These are phyloP conservation scores for Porogramme epimiltina DNA, from an alignment of 1,284 basidiomycete species.

Conservation along the genomic window DNA sequence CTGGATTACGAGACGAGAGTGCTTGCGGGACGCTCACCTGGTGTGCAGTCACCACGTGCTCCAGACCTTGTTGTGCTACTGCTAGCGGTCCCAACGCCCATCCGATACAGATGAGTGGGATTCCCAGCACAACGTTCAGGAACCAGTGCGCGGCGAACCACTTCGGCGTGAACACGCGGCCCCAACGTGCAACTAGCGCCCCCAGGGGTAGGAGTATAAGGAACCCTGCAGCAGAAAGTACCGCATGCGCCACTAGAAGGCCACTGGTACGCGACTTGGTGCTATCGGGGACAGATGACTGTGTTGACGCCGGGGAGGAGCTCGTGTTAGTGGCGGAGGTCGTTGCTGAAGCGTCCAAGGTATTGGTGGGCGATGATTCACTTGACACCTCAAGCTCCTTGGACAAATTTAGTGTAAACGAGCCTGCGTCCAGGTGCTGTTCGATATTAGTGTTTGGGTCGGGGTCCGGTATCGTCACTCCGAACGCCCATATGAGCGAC, in stretches of 20 bases:
- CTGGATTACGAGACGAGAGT: too few relatives aligned
- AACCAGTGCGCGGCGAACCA: constrained; percentile 64
- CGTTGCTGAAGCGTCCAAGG: neutral
- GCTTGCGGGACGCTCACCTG: constrained; percentile 38
- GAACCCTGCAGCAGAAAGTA: constrained; percentile 57
- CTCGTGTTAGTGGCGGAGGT: constrained; percentile 1
- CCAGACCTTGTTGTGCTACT: constrained; percentile 44
- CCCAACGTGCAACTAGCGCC: constrained; percentile 61
- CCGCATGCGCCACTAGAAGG: constrained; percentile 54
- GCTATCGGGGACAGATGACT: constrained; percentile 7
- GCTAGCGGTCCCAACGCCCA: constrained; percentile 53
- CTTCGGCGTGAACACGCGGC: constrained; percentile 51
- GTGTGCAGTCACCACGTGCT: constrained; percentile 50
- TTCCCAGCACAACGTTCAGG: constrained; percentile 46
- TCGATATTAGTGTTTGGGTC: constrained; percentile 40
- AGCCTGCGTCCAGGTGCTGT: constrained; percentile 50
- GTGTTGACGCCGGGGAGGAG: constrained; percentile 9
- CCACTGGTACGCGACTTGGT: constrained; percentile 33
- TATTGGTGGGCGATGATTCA: neutral
- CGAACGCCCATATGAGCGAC: constrained; percentile 59
- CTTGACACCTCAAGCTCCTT: constrained; percentile 34
- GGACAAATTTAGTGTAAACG: constrained; percentile 46
- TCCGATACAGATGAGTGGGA: constrained; percentile 54
- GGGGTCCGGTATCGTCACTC: constrained; percentile 43
- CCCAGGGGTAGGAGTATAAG: constrained; percentile 62